Conservation (phyloP, 2,329 filamentous ascomycete genomes). For the Monilinia fructicola region DNA sequence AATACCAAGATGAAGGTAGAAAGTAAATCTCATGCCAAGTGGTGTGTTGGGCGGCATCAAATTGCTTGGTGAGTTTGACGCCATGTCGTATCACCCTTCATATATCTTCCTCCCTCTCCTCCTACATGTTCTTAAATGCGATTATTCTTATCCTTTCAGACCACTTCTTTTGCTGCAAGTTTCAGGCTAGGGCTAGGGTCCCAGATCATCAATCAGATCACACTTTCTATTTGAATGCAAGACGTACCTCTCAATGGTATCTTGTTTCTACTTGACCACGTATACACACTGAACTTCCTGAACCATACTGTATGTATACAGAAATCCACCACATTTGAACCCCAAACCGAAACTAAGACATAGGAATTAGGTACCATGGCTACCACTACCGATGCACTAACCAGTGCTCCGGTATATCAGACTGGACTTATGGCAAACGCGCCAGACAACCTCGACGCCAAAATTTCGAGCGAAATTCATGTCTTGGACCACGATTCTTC, state of each 20-base stretch:
- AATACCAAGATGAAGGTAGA: neutral
- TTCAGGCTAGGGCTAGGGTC: no score
- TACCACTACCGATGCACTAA: constrained; percentile 19
- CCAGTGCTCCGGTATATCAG: constrained; percentile 13
- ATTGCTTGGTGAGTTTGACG: neutral
- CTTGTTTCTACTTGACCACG: neutral
- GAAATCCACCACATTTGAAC: neutral
- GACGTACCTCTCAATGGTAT: neutral
- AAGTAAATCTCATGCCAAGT: constrained; percentile 1
- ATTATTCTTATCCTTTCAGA: neutral
- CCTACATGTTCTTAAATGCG: neutral
- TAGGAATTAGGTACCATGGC: neutral
- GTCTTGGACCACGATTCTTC: constrained; percentile 6
- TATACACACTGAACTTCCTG: neutral
- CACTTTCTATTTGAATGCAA: neutral
- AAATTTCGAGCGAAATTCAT: constrained; percentile 15
- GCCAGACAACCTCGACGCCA: constrained; percentile 16
- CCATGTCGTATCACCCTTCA: neutral
- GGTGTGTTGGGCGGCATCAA: neutral
- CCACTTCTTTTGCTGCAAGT: neutral
- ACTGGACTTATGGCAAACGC: constrained; percentile 13
- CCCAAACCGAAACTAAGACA: neutral
- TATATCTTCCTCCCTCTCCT: constrained; percentile 4
- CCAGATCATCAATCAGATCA: no score
- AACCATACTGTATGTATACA: neutral